Base-by-base conservation (phyloP, 108 stramenopile species). In the Pseudonitzschia multistriata region DNA sequence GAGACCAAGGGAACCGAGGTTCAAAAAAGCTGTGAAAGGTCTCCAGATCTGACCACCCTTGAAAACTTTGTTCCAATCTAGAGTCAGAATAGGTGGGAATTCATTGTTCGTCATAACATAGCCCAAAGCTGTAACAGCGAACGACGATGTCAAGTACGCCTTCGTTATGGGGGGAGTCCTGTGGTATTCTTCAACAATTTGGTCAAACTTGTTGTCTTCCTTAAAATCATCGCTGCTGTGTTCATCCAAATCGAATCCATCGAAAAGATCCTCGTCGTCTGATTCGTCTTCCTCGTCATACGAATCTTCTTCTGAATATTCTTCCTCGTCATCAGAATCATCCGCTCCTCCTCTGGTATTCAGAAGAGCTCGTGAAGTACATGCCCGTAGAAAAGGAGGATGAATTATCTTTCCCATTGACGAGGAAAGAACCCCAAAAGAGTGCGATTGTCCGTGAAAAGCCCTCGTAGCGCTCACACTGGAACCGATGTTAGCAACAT, bases 101-200 rank as follows among this genome's bases (percentile, higher is more conserved):
- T 91, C 78, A 75, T 95, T 93, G 17, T 78, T 74, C 61, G 89
- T 85, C 40, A 81, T 63, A 3, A 92, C 22, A 73, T 83, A 92
- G 49, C 89, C 89, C 35, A 81, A 53, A 11, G 70, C 35, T 11
- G 94, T 88, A 17, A 82, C 83, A 5, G 71, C 76, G 39, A 88
- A 79, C 21, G 92, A 91, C 6, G 94, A 82, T 1, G 88, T 81
- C 49, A 97, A 62, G 62, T 91, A 97, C 49, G 76, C 78, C 76
- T 95, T 95, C 14, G 96, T 97, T 3, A 97, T 45, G 10, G 96
- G 96, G 25, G 96, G 96, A n/a, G 96, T 93, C 65, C 85, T 84
- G 34, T 80, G 49, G 67, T 81, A 93, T 15, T 86, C 79, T 37
- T 84, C 79, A 15, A 82, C 50, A 62, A 88, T 55, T 59, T 81